Percentiles rank a stretch among this genome's conserved stretches.
Evolutionary conservation across 306 rosid genomes (phyloP).

Genomic region (Prunus salicina): DNA sequence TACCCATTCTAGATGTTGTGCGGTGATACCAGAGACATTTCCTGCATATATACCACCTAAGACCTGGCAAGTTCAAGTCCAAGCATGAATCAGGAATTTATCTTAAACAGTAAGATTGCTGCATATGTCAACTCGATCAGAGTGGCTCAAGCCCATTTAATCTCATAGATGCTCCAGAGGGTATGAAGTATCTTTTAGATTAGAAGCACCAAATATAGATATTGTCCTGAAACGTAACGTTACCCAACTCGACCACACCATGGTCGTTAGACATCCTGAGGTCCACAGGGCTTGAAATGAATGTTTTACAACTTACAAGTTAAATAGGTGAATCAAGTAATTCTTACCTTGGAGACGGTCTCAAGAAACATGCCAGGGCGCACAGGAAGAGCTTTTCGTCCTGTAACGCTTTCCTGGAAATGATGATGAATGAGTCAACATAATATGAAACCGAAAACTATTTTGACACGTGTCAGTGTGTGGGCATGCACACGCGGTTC

Average conservation of each 20-base stretch:
- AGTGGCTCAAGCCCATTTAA: slow-evolving; percentile 4
- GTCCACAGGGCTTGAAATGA: slow-evolving; percentile 16
- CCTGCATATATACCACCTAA: slow-evolving; percentile 89
- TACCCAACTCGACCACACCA: neutral
- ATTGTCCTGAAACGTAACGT: slow-evolving; percentile 18
- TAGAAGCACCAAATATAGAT: neutral
- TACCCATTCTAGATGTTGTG: slow-evolving; percentile 97
- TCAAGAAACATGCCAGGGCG: slow-evolving; percentile 99
- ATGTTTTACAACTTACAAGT: slow-evolving; percentile 2
- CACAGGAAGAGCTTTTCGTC: slow-evolving; percentile 71
- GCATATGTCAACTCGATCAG: neutral
- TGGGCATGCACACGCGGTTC: no score
- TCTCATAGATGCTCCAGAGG: neutral
- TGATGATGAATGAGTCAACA: slow-evolving; percentile 14
- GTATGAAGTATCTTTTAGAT: neutral
- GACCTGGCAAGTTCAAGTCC: slow-evolving; percentile 49
- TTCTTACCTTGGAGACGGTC: slow-evolving; percentile 79
- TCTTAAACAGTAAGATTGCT: neutral
- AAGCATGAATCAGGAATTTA: slow-evolving; percentile 15
- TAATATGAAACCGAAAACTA: neutral
- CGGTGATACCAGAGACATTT: slow-evolving; percentile 78
- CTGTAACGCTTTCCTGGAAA: slow-evolving; percentile 62
- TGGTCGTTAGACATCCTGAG: neutral
- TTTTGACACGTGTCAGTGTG: neutral
- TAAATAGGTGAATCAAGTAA: neutral